Percentiles rank a stretch among this genome's conserved stretches.
These are phyloP conservation scores for Talaromyces wortmannii DNA, from an alignment of 495 filamentous ascomycete genomes.

Conservation along the genomic window DNA sequence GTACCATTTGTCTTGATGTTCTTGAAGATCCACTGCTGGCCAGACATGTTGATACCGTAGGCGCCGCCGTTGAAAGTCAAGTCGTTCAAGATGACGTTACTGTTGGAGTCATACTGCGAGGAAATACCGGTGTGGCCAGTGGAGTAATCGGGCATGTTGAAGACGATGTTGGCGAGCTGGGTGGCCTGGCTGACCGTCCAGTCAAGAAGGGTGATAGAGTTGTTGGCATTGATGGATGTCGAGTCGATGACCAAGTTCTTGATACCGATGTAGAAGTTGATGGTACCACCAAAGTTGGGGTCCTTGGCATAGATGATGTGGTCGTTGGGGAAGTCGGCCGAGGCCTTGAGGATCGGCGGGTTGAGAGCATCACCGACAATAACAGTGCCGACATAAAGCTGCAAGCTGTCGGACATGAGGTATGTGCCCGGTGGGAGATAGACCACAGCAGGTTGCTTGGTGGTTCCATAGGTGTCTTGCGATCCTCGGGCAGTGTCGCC, in stretches of 20 bases:
- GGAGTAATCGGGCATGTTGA: constrained; percentile 52
- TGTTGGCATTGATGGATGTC: constrained; percentile 13
- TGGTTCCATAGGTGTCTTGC: constrained; percentile 26
- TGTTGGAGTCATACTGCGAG: constrained; percentile 54
- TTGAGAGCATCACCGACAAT: constrained; percentile 35
- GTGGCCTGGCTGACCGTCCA: constrained; percentile 68
- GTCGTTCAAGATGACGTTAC: constrained; percentile 35
- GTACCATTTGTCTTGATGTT: constrained; percentile 51
- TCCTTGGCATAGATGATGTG: constrained; percentile 30
- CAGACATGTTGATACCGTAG: constrained; percentile 51
- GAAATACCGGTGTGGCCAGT: constrained; percentile 59
- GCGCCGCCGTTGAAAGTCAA: constrained; percentile 60
- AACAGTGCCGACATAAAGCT: constrained; percentile 36
- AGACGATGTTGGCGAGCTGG: constrained; percentile 65
- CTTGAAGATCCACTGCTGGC: constrained; percentile 68
- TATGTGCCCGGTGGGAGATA: constrained; percentile 45
- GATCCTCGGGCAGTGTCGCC: constrained; percentile 17
- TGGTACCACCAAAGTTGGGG: constrained; percentile 22
- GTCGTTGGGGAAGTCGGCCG: constrained; percentile 19
- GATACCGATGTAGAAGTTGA: constrained; percentile 34
- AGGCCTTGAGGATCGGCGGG: constrained; percentile 28
- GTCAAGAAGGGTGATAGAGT: constrained; percentile 25
- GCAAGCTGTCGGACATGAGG: constrained; percentile 25
- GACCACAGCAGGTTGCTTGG: constrained; percentile 41
- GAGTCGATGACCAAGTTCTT: constrained; percentile 37